A percentile compares a stretch with the other conserved stretches of the same genome.
Conservation (phyloP, 805 yeast species). For the Ogataea pini region DNA sequence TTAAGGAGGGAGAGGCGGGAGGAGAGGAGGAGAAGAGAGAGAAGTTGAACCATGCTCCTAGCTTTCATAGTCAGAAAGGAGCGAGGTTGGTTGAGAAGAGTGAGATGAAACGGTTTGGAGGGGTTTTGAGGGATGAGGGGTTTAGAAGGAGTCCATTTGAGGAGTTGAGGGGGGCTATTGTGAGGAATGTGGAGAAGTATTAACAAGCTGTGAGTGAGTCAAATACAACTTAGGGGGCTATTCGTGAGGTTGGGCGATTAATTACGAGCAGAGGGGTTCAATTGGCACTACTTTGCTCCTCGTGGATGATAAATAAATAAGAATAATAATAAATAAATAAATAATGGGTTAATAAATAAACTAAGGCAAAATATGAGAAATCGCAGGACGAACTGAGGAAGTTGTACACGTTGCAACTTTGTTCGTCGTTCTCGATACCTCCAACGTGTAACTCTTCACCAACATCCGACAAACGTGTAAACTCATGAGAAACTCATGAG, state of each 20-base stretch:
- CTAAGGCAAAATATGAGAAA: no score
- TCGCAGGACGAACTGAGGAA: no score
- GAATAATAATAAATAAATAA: no score
- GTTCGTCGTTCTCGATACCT: no score
- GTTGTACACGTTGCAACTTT: no score
- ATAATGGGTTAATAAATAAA: no score
- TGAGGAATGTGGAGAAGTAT: conserved; percentile 27
- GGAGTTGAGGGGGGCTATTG: conserved; percentile 62
- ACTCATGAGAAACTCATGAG: background rate
- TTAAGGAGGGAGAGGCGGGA: conserved; percentile 9
- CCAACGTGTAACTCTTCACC: no score
- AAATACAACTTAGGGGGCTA: no score
- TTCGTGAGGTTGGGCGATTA: no score
- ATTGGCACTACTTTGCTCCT: no score
- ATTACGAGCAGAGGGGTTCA: no score
- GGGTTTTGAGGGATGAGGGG: conserved; percentile 52
- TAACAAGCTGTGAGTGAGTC: background rate
- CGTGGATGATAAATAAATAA: no score
- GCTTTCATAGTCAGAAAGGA: conserved; percentile 25
- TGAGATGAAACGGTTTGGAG: conserved; percentile 60
- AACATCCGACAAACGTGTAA: background rate
- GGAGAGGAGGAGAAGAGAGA: conserved; percentile 19
- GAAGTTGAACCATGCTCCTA: conserved; percentile 38
- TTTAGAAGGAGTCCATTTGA: conserved; percentile 65
- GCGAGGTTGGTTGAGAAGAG: conserved; percentile 50